Evolutionary conservation across 257 asterid genomes (phyloP).

Genomic region (Gentiana macrophylla): DNA sequence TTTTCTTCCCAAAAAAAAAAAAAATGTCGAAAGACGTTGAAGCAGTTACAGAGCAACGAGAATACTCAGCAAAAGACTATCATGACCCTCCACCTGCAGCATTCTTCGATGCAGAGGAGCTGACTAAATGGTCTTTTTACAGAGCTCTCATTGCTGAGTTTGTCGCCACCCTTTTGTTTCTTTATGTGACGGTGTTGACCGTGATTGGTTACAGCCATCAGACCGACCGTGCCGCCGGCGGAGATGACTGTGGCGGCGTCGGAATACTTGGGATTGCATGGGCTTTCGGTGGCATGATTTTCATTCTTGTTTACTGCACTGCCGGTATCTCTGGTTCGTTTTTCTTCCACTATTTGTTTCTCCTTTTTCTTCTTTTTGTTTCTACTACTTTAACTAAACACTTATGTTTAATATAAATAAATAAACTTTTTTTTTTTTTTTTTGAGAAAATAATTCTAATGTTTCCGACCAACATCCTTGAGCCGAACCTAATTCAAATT

Average conservation of each 20-base stretch:
- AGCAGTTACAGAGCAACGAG: slow-evolving; percentile 11
- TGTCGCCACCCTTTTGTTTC: slow-evolving; percentile 68
- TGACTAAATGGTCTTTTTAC: slow-evolving; percentile 61
- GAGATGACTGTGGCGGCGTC: slow-evolving; percentile 45
- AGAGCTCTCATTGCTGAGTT: slow-evolving; percentile 73
- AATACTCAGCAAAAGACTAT: slow-evolving; percentile 36
- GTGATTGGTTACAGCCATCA: slow-evolving; percentile 44
- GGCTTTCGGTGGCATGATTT: slow-evolving; percentile 65
- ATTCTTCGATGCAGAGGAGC: slow-evolving; percentile 32
- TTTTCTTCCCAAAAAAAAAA: not conserved
- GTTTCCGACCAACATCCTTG: too few species aligned
- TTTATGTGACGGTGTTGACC: slow-evolving; percentile 43
- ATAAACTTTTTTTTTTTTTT: too few species aligned
- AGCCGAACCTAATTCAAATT: too few species aligned
- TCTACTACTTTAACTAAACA: slow-evolving; percentile 22
- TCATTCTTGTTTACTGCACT: slow-evolving; percentile 54
- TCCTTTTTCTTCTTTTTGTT: not conserved
- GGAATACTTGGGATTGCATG: slow-evolving; percentile 55
- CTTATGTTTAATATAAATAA: slow-evolving; percentile 21
- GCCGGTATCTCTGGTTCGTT: slow-evolving; percentile 54
- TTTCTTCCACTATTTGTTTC: not conserved
- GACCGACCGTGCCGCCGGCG: slow-evolving; percentile 17
- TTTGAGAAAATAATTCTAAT: too few species aligned
- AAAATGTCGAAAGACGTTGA: slow-evolving; percentile 41
- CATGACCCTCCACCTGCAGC: slow-evolving; percentile 64